These are phyloP conservation scores for Trametes elegans DNA, from an alignment of 768 basidiomycete genomes.

Conservation along the genomic window DNA sequence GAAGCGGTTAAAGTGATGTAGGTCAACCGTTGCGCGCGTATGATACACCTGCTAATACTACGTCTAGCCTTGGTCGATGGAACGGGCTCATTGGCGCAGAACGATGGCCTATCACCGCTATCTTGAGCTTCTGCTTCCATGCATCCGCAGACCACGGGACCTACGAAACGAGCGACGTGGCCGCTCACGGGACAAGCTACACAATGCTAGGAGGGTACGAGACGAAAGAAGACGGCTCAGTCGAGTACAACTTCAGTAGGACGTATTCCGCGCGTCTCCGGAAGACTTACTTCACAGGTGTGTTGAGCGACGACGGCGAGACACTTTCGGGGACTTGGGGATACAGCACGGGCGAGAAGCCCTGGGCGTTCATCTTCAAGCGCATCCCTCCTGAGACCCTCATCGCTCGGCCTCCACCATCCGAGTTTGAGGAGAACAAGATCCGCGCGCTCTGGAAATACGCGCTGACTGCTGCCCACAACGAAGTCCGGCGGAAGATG, in stretches of 20 bases:
- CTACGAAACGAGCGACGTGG: constrained; percentile 13
- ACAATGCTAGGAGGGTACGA: constrained; percentile 21
- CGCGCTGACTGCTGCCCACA: constrained; percentile 27
- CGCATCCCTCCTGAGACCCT: constrained; percentile 27
- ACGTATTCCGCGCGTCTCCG: constrained; percentile 25
- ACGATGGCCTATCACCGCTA: constrained; percentile 5
- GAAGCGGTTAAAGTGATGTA: constrained; percentile 11
- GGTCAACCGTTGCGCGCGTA: background rate
- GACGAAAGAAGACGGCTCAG: constrained; percentile 5
- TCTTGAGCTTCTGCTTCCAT: constrained; percentile 6
- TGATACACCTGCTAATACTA: background rate
- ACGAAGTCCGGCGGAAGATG: constrained; percentile 22
- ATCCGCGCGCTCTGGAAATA: constrained; percentile 33
- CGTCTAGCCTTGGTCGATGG: constrained; percentile 25
- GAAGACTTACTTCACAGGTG: constrained; percentile 25
- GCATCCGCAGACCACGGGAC: constrained; percentile 14
- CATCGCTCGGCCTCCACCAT: constrained; percentile 29
- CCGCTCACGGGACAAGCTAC: constrained; percentile 15
- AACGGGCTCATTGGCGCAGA: constrained; percentile 20
- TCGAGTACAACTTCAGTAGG: constrained; percentile 21
- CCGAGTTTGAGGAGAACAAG: constrained; percentile 25
- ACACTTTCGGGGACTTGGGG: constrained; percentile 31
- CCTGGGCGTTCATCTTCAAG: constrained; percentile 30
- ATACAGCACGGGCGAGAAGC: constrained; percentile 17
- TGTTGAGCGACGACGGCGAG: constrained; percentile 18